Evolutionary conservation across 805 yeast species (phyloP).

Genomic region (Saccharomycopsis olivae): DNA sequence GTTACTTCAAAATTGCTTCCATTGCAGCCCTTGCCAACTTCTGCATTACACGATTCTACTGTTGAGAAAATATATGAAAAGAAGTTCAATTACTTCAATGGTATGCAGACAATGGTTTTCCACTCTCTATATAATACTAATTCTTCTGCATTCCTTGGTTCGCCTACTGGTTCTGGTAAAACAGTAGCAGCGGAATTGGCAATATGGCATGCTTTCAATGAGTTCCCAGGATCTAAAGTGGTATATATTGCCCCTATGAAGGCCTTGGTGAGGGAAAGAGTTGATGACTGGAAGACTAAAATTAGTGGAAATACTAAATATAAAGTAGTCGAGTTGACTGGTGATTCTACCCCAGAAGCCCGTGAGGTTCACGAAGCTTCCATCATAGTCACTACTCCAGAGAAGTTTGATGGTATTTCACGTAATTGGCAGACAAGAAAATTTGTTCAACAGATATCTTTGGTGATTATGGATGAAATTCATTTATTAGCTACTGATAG

Average conservation of each 20-base stretch:
- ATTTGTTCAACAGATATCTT: conserved; percentile 63
- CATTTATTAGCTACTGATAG: conserved; percentile 77
- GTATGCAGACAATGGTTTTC: conserved; percentile 97
- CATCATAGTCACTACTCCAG: conserved; percentile 75
- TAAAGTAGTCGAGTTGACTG: conserved; percentile 67
- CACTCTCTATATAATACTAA: conserved; percentile 76
- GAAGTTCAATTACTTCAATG: conserved; percentile 81
- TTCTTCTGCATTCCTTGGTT: conserved; percentile 81
- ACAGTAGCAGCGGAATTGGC: conserved; percentile 96
- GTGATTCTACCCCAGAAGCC: conserved; percentile 71
- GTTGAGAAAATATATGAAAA: conserved; percentile 58
- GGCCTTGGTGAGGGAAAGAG: conserved; percentile 75
- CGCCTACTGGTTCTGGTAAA: conserved; percentile 98
- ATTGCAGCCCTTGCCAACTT: conserved; percentile 75
- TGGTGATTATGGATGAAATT: conserved; percentile 79
- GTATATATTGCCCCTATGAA: conserved; percentile 89
- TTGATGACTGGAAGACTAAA: conserved; percentile 64
- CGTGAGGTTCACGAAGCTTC: conserved; percentile 57
- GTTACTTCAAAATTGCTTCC: conserved; percentile 70
- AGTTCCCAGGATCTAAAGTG: conserved; percentile 68
- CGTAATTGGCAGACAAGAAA: conserved; percentile 76
- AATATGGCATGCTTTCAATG: conserved; percentile 89
- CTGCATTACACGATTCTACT: conserved; percentile 61
- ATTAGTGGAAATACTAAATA: conserved; percentile 37
- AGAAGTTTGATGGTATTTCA: conserved; percentile 79